Evolutionary conservation across 1,284 basidiomycete species (phyloP), one percentile per base, ranked within the genome.

Genomic region (Malassezia equina): DNA sequence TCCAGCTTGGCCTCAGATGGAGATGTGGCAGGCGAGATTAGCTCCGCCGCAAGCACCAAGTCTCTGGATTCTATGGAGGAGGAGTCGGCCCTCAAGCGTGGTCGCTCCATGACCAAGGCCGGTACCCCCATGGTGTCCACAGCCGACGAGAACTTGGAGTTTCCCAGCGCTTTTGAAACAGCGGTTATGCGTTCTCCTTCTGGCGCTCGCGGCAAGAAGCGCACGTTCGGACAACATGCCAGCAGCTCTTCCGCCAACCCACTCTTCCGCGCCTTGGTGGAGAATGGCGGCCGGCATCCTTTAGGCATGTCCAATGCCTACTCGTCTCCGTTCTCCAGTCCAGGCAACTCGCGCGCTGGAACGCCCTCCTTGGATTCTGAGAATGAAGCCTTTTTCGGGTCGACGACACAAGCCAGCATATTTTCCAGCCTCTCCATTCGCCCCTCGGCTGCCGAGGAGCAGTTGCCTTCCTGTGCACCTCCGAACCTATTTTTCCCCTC

Each of bases 401-500:
- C 51, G 24, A 60, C 60, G 24, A 57, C 66, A 33, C 65, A 67
- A 31, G 57, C 66, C 8, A 63, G 64, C 25, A 67, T 69, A 40
- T 73, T 74, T 47, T 69, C 70, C 7, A 64, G 65, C 5, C 52
- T 74, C 13, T 68, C 68, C 13, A 59, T 74, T 24, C 65, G 71
- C 11, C 54, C 56, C n/a, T 61, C 36, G 42, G 57, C 57, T 34
- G 61, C 65, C 6, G 66, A 72, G 33, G 65, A 70, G 47, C 63
- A 72, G 41, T 59, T 73, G 25, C 71, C 71, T n/a, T 71, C 69
- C 15, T 74, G 71, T 40, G 71, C 71, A 11, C 71, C 71, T 24
- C 71, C 71, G 13, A 74, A 74, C 32, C 63, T 74, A 40, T 74
- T 74, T 57, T 74, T 74, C 63, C 71, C 71, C n/a, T 59, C 69